Evolutionary conservation across 306 rosid genomes (phyloP), one percentile per base, ranked within the genome.

Genomic region (Chamaecrista fasciculata): DNA sequence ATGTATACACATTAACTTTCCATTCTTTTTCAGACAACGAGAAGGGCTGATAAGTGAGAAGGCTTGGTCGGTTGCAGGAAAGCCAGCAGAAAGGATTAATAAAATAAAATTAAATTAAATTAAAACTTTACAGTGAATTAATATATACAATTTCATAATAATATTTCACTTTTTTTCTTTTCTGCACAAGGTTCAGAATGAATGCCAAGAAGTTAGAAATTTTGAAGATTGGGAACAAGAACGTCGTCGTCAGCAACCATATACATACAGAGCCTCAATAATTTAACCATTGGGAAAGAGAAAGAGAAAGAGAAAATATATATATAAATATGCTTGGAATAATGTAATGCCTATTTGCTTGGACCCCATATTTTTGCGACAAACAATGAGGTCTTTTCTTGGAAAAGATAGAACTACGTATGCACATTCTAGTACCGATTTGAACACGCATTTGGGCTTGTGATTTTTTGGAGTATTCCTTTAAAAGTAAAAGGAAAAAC

Each of bases 251-350:
- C 62, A 52, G 14, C 40, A 8, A 62, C 70, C 51, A 39, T 39
- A 76, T 59, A 19, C n/a, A n/a, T n/a, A n/a, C n/a, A n/a, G n/a
- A n/a, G 23, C 36, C 20, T 42, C 63, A 75, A 78, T 82, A 57
- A 82, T 74, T 69, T 78, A 46, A 52, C 69, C 84, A 74, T 77
- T 69, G 86, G 86, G 74, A 76, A 74, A 68, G 79, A 52, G 43
- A 47, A 26, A 66, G 0, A 10, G 2, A 37, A 0, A n/a, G n/a
- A n/a, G n/a, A n/a, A n/a, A n/a, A n/a, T n/a, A n/a, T n/a, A n/a
- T n/a, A n/a, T n/a, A n/a, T n/a, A n/a, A n/a, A n/a, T n/a, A n/a
- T n/a, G n/a, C 43, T 2, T 37, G 12, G 1, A 8, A 37, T 37
- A 9, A 2, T 53, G 18, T 51, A 48, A 18, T 43, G 40, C 33